Conservation (phyloP, 768 basidiomycete species). For the Piloderma croceum region DNA sequence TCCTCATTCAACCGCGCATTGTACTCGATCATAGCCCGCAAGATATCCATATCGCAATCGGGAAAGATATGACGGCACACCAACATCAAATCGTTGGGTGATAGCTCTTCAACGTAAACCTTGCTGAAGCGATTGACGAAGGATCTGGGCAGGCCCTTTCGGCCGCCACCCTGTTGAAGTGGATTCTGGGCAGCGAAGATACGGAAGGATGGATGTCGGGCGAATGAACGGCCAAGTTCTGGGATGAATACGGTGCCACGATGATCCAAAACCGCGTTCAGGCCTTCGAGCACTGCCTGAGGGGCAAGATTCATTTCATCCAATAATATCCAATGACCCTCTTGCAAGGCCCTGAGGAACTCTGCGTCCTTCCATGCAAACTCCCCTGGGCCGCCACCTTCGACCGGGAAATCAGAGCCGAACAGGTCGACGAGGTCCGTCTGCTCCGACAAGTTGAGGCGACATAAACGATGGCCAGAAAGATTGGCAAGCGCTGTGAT, state of each 20-base stretch:
- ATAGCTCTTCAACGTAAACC: slow-evolving; percentile 86
- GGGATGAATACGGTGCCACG: slow-evolving; percentile 93
- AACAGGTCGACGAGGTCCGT: slow-evolving; percentile 95
- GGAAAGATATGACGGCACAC: slow-evolving; percentile 77
- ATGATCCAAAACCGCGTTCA: slow-evolving; percentile 95
- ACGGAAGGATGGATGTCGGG: slow-evolving; percentile 86
- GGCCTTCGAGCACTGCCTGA: slow-evolving; percentile 92
- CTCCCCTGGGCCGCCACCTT: slow-evolving; percentile 84
- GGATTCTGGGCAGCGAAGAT: slow-evolving; percentile 99
- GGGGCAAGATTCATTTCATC: slow-evolving; percentile 99
- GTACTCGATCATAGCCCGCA: slow-evolving; percentile 78
- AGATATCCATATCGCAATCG: slow-evolving; percentile 41
- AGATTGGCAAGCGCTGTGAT: slow-evolving; percentile 80
- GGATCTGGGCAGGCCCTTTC: slow-evolving; percentile 95
- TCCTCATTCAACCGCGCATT: slow-evolving; percentile 67
- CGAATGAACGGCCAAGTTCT: slow-evolving; percentile 86
- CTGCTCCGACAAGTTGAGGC: slow-evolving; percentile 97
- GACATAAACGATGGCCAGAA: slow-evolving; percentile 72
- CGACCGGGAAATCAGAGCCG: slow-evolving; percentile 92
- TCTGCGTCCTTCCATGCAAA: slow-evolving; percentile 98
- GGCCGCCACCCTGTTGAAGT: slow-evolving; percentile 89
- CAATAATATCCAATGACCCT: slow-evolving; percentile 96
- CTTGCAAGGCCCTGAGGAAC: slow-evolving; percentile 86
- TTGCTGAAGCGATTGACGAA: slow-evolving; percentile 99
- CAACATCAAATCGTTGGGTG: slow-evolving; percentile 65